These are phyloP conservation scores for Huiozyma naganishii DNA, from an alignment of 805 yeast genomes.

Conservation along the genomic window DNA sequence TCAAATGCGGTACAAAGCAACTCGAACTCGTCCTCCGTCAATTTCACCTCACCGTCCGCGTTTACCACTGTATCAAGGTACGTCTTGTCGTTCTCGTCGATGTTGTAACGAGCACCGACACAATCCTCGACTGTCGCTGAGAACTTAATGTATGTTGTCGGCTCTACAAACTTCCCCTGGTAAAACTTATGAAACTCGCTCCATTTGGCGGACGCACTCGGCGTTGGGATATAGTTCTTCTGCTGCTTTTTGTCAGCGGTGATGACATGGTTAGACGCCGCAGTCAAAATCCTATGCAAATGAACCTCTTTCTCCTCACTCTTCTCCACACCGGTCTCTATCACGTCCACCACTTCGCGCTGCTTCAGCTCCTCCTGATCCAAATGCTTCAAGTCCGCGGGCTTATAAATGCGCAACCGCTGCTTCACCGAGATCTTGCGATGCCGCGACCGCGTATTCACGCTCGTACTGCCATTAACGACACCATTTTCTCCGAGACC, in stretches of 20 bases:
- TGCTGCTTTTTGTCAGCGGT: conserved; percentile 26
- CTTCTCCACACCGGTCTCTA: conserved; percentile 97
- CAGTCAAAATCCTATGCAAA: conserved; percentile 68
- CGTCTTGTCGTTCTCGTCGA: conserved; percentile 81
- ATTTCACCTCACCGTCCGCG: conserved; percentile 14
- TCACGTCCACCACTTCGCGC: conserved; percentile 66
- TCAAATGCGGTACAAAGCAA: conserved; percentile 65
- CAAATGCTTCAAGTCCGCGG: conserved; percentile 67
- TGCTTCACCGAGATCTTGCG: conserved; percentile 91
- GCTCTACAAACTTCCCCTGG: conserved; percentile 52
- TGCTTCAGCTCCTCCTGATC: conserved; percentile 50
- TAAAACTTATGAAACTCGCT: conserved; percentile 65
- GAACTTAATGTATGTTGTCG: conserved; percentile 73
- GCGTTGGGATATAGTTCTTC: conserved; percentile 76
- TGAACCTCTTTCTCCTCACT: conserved; percentile 96
- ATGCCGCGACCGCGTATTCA: conserved; percentile 78
- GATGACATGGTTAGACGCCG: conserved; percentile 21
- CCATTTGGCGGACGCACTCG: conserved; percentile 86
- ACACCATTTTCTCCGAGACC: background rate
- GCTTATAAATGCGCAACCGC: conserved; percentile 64
- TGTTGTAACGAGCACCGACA: conserved; percentile 69
- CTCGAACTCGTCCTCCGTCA: conserved; percentile 84
- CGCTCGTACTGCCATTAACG: conserved; percentile 6
- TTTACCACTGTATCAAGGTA: conserved; percentile 42
- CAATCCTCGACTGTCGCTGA: conserved; percentile 96